Evolutionary conservation across 2,329 filamentous ascomycete species (phyloP).

Genomic region (Alternaria arbusti): DNA sequence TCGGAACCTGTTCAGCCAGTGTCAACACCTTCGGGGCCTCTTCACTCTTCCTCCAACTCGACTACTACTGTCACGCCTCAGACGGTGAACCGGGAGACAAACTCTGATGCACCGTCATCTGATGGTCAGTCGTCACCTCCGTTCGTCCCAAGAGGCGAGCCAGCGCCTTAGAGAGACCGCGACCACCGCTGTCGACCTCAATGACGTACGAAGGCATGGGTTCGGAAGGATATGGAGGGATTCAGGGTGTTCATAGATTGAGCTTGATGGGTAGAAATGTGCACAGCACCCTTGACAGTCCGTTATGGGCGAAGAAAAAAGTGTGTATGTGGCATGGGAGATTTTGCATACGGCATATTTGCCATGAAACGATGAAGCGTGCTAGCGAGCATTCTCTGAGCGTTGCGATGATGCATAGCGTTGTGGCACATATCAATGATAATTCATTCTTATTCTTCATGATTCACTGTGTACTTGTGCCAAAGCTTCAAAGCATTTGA

Average conservation of each 20-base stretch:
- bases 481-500: too few relatives aligned
- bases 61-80: constrained; percentile 13
- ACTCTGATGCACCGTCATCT: not conserved
- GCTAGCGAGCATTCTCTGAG: not conserved
- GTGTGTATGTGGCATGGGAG: not conserved
- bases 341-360: not conserved
- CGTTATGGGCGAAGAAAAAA: not conserved
- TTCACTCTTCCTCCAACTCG: constrained; percentile 11
- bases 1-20: not conserved
- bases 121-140: not conserved
- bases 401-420: not conserved
- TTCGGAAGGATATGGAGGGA: not conserved
- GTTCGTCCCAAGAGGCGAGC: not conserved
- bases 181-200: not conserved
- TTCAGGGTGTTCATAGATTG: not conserved
- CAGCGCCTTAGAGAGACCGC: not conserved
- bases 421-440: not conserved
- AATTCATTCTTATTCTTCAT: not conserved
- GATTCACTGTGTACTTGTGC: not conserved
- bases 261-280: not conserved
- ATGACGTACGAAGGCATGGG: not conserved
- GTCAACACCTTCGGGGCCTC: constrained; percentile 1
- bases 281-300: not conserved
- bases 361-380: not conserved
- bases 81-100: not conserved